These are phyloP conservation scores for Naganishia cerealis DNA, from an alignment of 1,284 basidiomycete genomes.

Conservation along the genomic window DNA sequence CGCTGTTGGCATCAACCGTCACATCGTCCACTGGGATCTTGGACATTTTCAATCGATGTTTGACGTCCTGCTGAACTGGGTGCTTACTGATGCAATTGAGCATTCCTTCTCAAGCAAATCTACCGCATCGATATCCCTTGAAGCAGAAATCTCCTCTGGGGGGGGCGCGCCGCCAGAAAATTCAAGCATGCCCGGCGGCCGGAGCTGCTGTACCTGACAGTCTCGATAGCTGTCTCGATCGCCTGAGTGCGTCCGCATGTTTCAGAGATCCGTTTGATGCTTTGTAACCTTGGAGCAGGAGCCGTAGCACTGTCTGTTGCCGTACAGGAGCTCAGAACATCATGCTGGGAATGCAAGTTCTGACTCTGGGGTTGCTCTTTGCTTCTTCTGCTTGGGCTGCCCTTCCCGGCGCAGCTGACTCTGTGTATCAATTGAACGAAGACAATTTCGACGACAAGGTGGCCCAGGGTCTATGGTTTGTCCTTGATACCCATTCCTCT, in stretches of 20 bases:
- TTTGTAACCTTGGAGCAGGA: background rate
- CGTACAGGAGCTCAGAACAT: background rate
- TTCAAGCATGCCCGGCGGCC: slow-evolving; percentile 7
- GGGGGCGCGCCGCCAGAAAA: slow-evolving; percentile 13
- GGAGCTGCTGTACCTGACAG: background rate
- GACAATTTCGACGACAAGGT: slow-evolving; percentile 65
- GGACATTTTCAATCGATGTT: background rate
- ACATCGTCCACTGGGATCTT: background rate
- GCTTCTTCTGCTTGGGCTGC: slow-evolving; percentile 15
- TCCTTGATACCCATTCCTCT: slow-evolving; percentile 13
- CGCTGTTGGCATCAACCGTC: background rate
- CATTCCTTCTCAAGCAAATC: too few species aligned
- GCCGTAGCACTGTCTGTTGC: background rate
- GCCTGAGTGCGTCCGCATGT: slow-evolving; percentile 2
- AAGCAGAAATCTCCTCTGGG: background rate
- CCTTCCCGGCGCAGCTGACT: slow-evolving; percentile 43
- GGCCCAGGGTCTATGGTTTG: slow-evolving; percentile 68
- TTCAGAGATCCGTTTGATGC: slow-evolving; percentile 17
- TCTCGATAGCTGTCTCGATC: too few species aligned
- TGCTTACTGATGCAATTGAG: background rate
- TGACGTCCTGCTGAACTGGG: background rate
- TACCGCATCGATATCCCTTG: background rate
- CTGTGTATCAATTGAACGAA: slow-evolving; percentile 60
- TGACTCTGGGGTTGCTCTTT: slow-evolving; percentile 1
- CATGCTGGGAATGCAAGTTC: background rate